Evolutionary conservation across 2,329 filamentous ascomycete genomes (phyloP).

Genomic region (Chaetoscypha palmicola): DNA sequence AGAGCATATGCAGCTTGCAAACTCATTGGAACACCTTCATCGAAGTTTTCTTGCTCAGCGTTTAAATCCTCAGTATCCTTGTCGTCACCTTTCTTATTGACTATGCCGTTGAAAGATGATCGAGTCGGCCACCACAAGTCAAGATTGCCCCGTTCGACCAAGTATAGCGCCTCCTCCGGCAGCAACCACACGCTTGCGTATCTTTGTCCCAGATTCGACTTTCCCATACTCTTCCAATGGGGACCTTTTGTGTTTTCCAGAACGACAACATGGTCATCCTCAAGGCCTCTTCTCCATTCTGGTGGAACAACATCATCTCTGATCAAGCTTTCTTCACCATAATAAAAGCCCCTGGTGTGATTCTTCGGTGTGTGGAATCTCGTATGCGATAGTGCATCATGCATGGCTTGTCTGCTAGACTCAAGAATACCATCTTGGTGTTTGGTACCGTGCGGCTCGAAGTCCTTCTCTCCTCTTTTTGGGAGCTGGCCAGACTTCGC

Average conservation of each 20-base stretch:
- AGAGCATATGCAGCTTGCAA: slow-evolving; percentile 84
- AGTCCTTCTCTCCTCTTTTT: slow-evolving; percentile 93
- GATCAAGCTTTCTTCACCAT: slow-evolving; percentile 43
- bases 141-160: slow-evolving; percentile 80
- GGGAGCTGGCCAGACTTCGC: slow-evolving; percentile 56
- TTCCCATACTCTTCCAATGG: slow-evolving; percentile 71
- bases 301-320: slow-evolving; percentile 50
- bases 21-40: slow-evolving; percentile 73
- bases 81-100: slow-evolving; percentile 11
- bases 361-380: slow-evolving; percentile 64
- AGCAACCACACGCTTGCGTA: slow-evolving; percentile 69
- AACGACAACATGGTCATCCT: slow-evolving; percentile 48
- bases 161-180: slow-evolving; percentile 84
- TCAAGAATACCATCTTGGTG: slow-evolving; percentile 73
- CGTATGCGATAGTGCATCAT: slow-evolving; percentile 73
- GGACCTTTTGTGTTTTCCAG: slow-evolving; percentile 66
- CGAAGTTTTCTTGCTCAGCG: slow-evolving; percentile 37
- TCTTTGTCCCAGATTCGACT: slow-evolving; percentile 49
- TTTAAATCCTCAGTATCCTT: slow-evolving; percentile 15
- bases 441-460: slow-evolving; percentile 83
- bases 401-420: slow-evolving; percentile 79
- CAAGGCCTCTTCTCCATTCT: slow-evolving; percentile 60
- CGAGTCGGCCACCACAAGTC: slow-evolving; percentile 76
- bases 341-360: slow-evolving; percentile 66
- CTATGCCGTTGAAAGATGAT: slow-evolving; percentile 40